Evolutionary conservation across 306 rosid species (phyloP).

Genomic region (Erythrophleum fordii): DNA sequence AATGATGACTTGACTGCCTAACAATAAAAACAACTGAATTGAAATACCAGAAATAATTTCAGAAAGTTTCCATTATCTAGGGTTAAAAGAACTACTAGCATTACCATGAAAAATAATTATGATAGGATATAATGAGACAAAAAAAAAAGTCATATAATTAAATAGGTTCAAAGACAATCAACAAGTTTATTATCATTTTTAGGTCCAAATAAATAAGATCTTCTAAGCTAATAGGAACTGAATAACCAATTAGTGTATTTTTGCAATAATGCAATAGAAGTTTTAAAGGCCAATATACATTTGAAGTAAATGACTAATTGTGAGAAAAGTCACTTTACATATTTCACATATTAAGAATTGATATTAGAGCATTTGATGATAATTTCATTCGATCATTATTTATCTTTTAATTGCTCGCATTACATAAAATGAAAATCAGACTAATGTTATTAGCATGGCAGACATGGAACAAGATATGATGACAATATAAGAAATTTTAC

Average conservation of each 20-base stretch:
- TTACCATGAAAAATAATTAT: slow-evolving; percentile 23
- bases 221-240: slow-evolving; percentile 20
- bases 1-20: slow-evolving; percentile 96
- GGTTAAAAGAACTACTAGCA: slow-evolving; percentile 32
- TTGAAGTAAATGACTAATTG: slow-evolving; percentile 3
- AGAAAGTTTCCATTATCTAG: slow-evolving; percentile 67
- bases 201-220: slow-evolving; percentile 23
- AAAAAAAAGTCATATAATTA: neutral
- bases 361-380: slow-evolving; percentile 1
- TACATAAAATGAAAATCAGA: slow-evolving; percentile 31
- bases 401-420: no score
- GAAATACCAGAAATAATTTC: slow-evolving; percentile 91
- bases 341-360: slow-evolving; percentile 2
- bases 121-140: slow-evolving; percentile 16
- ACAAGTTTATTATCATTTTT: slow-evolving; percentile 7
- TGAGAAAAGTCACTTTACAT: slow-evolving; percentile 15
- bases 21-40: slow-evolving; percentile 99
- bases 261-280: slow-evolving; percentile 12
- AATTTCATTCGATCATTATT: no score
- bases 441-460: neutral
- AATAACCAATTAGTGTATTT: neutral
- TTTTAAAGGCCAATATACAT: slow-evolving; percentile 11
- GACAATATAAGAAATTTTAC: slow-evolving; percentile 44
- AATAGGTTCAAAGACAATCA: slow-evolving; percentile 13
- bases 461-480: neutral